Evolutionary conservation across 768 basidiomycete genomes (phyloP).

Genomic region (Pleurotus eryngii): DNA sequence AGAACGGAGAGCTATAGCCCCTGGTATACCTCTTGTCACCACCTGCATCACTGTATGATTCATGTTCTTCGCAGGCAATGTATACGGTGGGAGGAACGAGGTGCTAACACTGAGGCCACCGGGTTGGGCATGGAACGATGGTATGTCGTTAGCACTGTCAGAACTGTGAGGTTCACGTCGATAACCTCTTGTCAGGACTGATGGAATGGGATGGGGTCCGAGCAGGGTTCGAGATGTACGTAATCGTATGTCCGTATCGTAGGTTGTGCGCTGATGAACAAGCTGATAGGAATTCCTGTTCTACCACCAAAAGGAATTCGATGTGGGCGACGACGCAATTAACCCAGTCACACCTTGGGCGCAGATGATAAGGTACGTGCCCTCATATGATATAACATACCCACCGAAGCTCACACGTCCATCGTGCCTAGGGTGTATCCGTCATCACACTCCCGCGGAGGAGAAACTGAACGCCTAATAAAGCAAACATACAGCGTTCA

Average conservation of each 20-base stretch:
- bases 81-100: constrained; percentile 87
- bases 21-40: constrained; percentile 19
- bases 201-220: constrained; percentile 81
- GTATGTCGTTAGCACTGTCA: constrained; percentile 27
- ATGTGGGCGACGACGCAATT: constrained; percentile 48
- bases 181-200: constrained; percentile 32
- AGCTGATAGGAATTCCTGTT: constrained; percentile 69
- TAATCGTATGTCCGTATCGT: constrained; percentile 25
- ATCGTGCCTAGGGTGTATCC: constrained; percentile 25
- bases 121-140: constrained; percentile 87
- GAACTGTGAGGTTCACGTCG: constrained; percentile 6
- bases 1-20: constrained; percentile 67
- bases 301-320: constrained; percentile 78
- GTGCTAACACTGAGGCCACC: constrained; percentile 76
- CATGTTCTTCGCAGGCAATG: constrained; percentile 46
- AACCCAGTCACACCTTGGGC: constrained; percentile 72
- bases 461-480: constrained; percentile 62
- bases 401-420: constrained; percentile 3
- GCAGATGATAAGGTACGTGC: constrained; percentile 62
- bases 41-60: not conserved
- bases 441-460: constrained; percentile 31
- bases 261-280: constrained; percentile 13
- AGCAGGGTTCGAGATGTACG: constrained; percentile 57
- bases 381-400: not conserved
- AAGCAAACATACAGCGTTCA: constrained; percentile 86